phyloP scores from a whole-genome alignment of 164 flowering plant species.

The Paratinospora sagittata region DNA sequence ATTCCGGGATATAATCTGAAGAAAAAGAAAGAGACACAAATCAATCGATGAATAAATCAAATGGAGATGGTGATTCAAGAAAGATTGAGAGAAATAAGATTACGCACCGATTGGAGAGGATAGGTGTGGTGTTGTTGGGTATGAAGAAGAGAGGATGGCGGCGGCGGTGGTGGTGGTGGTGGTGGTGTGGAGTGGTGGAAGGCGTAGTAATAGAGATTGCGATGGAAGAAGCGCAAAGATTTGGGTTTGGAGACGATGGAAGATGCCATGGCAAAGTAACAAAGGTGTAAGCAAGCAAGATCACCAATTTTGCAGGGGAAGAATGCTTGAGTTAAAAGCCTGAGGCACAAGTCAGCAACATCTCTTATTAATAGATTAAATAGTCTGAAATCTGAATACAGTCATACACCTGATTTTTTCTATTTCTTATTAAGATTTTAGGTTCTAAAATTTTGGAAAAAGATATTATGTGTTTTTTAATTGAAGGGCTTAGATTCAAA shows the following conservation, averaged over 20 bases:
- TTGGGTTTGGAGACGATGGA: background rate
- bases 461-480: too few species aligned
- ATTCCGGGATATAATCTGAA: constrained; percentile 9
- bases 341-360: too few species aligned
- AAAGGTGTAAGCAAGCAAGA: too few species aligned
- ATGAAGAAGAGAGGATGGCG: background rate
- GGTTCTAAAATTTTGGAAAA: too few species aligned
- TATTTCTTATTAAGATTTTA: too few species aligned
- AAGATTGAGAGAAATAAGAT: background rate
- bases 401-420: too few species aligned
- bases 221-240: constrained; percentile 11
- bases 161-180: constrained; percentile 1
- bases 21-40: background rate
- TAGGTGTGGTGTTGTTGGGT: background rate
- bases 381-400: too few species aligned
- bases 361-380: too few species aligned
- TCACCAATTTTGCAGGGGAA: too few species aligned
- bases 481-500: too few species aligned
- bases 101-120: background rate
- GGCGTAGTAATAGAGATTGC: constrained; percentile 4
- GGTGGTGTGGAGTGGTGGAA: constrained; percentile 7
- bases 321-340: too few species aligned
- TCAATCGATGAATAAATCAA: background rate
- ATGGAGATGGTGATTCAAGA: too few species aligned
- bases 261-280: constrained; percentile 16